Evolutionary conservation across 352 stramenopile genomes (phyloP).

Genomic region (Phytophthora hybrid): DNA sequence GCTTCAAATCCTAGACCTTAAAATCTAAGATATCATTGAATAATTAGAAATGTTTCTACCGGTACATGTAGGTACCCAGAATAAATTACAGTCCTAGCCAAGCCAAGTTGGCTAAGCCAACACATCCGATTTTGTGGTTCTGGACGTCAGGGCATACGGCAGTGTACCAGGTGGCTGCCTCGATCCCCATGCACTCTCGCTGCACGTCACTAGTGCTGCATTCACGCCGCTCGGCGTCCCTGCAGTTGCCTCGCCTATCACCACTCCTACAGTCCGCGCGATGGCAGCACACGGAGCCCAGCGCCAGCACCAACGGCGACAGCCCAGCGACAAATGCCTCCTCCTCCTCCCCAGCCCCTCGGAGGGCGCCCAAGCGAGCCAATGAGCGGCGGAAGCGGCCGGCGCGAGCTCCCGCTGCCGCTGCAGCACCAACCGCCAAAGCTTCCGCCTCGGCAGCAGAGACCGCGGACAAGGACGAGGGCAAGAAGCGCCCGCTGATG

Average conservation of each 20-base stretch:
- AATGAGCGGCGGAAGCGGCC: conserved; percentile 42
- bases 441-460: conserved; percentile 3
- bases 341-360: conserved; percentile 8
- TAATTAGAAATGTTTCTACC: too few species aligned
- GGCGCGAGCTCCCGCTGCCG: conserved; percentile 1
- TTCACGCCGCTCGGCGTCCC: conserved; percentile 11
- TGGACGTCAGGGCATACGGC: neutral
- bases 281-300: conserved; percentile 29
- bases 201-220: conserved; percentile 31
- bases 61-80: too few species aligned
- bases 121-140: conserved; percentile 16
- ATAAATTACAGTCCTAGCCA: neutral
- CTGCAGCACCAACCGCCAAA: conserved; percentile 4
- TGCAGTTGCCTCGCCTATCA: conserved; percentile 16
- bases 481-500: conserved; percentile 53
- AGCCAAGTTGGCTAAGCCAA: too few species aligned
- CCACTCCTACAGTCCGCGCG: conserved; percentile 24
- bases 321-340: neutral
- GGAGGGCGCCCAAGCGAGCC: conserved; percentile 26
- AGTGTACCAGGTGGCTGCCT: neutral
- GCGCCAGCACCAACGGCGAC: conserved; percentile 30
- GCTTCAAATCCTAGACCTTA: too few species aligned
- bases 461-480: conserved; percentile 34
- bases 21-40: too few species aligned
- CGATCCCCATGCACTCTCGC: conserved; percentile 13